These are phyloP conservation scores for Solanum sejunctum DNA, from an alignment of 257 asterid genomes.

Conservation along the genomic window DNA sequence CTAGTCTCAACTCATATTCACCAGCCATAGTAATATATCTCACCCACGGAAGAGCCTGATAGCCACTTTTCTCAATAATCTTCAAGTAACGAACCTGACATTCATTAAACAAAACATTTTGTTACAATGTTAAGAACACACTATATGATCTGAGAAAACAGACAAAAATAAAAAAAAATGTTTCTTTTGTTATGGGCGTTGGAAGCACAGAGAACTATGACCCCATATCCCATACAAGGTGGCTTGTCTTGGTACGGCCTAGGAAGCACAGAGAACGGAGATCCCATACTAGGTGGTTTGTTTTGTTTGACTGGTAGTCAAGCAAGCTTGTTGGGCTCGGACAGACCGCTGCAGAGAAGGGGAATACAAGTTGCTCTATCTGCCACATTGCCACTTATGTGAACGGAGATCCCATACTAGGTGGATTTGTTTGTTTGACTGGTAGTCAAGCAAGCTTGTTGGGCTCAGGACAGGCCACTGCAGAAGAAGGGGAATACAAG, in stretches of 20 bases:
- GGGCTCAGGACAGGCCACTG: not conserved
- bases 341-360: no score
- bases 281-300: not conserved
- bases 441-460: not conserved
- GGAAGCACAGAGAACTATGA: no score
- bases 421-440: not conserved
- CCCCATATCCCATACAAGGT: no score
- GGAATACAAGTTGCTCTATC: no score
- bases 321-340: not conserved
- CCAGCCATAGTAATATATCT: conserved; percentile 89
- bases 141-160: not conserved
- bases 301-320: not conserved
- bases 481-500: not conserved
- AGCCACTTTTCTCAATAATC: conserved; percentile 86
- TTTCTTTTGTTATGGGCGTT: not conserved
- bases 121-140: not conserved
- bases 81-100: conserved; percentile 71
- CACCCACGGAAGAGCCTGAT: conserved; percentile 89
- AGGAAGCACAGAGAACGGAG: no score
- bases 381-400: no score
- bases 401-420: no score
- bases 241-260: not conserved
- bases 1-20: conserved; percentile 72
- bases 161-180: not conserved
- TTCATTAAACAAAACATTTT: not conserved